A percentile compares a stretch with the other conserved stretches of the same genome.
These are phyloP conservation scores for Prunus salicina DNA, from an alignment of 306 rosid species.

Conservation along the genomic window DNA sequence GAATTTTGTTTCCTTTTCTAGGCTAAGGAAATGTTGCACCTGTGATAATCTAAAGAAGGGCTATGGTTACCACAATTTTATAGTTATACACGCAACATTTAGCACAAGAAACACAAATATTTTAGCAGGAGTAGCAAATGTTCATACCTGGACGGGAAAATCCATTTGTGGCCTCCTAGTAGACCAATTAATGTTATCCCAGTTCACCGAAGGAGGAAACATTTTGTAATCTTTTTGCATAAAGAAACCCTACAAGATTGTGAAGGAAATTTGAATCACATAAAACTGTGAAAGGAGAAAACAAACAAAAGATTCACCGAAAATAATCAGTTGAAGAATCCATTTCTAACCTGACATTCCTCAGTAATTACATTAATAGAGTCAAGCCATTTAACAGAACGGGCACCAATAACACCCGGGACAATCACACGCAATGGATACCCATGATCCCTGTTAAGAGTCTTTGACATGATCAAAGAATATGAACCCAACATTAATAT, in stretches of 20 bases:
- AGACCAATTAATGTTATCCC: constrained; percentile 91
- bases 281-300: constrained; percentile 4
- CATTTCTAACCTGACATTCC: constrained; percentile 79
- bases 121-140: constrained; percentile 9
- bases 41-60: not conserved
- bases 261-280: constrained; percentile 1
- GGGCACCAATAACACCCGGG: constrained; percentile 97
- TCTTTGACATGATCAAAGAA: constrained; percentile 37
- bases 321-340: constrained; percentile 6
- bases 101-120: not conserved
- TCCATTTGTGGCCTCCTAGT: constrained; percentile 94
- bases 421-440: constrained; percentile 86
- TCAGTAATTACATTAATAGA: constrained; percentile 61
- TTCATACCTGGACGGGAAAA: constrained; percentile 89
- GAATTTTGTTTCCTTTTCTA: not conserved
- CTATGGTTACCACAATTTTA: not conserved
- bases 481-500: constrained; percentile 14
- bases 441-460: constrained; percentile 93
- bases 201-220: constrained; percentile 93
- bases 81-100: not conserved
- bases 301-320: not conserved
- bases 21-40: not conserved
- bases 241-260: constrained; percentile 78
- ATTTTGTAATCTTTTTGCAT: constrained; percentile 99
- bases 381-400: constrained; percentile 96